These are phyloP conservation scores for Carex scoparia DNA, from an alignment of 176 grass and related monocot genomes.

Conservation along the genomic window DNA sequence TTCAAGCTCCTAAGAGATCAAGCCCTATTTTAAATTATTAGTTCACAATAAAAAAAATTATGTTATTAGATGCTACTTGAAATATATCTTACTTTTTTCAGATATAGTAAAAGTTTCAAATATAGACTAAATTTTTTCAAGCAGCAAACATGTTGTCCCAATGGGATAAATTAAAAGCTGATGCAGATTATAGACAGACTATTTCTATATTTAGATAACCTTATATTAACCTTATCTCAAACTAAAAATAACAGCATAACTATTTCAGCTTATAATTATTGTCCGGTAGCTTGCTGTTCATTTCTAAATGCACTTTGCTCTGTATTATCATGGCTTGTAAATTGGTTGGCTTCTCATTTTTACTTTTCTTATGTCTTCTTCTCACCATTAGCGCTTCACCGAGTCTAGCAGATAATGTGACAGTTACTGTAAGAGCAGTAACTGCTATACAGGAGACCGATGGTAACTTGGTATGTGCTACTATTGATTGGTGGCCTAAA, in stretches of 20 bases:
- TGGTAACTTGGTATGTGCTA: constrained; percentile 45
- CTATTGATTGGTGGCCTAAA: constrained; percentile 60
- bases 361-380: not conserved
- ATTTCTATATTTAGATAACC: constrained; percentile 12
- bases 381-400: not conserved
- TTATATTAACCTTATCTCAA: constrained; percentile 12
- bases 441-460: constrained; percentile 33
- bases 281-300: not conserved
- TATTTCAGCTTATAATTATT: not conserved
- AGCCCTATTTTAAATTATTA: not conserved
- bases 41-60: not conserved
- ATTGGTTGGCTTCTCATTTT: not conserved
- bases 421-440: constrained; percentile 29
- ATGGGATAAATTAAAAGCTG: not conserved
- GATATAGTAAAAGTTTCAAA: not conserved
- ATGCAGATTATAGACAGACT: not conserved
- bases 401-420: constrained; percentile 21
- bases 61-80: not conserved
- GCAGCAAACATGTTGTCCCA: not conserved
- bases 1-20: not conserved
- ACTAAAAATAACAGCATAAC: not conserved
- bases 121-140: not conserved
- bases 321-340: not conserved
- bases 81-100: not conserved
- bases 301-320: not conserved